Conservation (phyloP, 345 rosid genomes). For the Geranium rotundifolium region DNA sequence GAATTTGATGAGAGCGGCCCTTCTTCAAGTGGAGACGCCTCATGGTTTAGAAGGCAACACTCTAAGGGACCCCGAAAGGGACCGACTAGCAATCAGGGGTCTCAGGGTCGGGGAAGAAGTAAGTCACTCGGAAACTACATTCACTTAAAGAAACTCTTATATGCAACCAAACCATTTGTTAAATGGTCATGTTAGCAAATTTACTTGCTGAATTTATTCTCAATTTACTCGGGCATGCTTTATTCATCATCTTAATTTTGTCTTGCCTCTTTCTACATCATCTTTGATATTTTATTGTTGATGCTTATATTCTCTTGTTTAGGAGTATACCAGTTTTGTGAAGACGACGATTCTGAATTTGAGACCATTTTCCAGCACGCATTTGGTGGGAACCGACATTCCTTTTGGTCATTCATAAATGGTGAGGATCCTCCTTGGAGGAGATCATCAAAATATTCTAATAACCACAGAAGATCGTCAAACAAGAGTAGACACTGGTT, state of each 20-base stretch:
- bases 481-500: conserved; percentile 29
- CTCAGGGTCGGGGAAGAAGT: conserved; percentile 35
- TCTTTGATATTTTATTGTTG: conserved; percentile 2
- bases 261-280: not conserved
- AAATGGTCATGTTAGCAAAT: not conserved
- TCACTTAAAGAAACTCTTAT: not conserved
- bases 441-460: conserved; percentile 30
- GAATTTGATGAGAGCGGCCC: conserved; percentile 38
- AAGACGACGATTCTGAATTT: conserved; percentile 31
- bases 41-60: conserved; percentile 54
- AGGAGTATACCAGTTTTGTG: conserved; percentile 57
- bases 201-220: too few species aligned
- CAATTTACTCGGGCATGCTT: too few species aligned
- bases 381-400: conserved; percentile 40
- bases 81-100: conserved; percentile 25
- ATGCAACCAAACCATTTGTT: not conserved
- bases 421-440: conserved; percentile 38
- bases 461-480: conserved; percentile 25
- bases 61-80: conserved; percentile 31
- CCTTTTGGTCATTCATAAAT: conserved; percentile 53
- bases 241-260: not conserved
- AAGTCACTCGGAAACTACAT: conserved; percentile 17
- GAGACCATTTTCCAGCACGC: conserved; percentile 52
- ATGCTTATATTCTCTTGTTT: conserved; percentile 16
- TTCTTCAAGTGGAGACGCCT: conserved; percentile 31